Percentiles rank a stretch among this genome's conserved stretches.
These are phyloP conservation scores for Cetraspora pellucida DNA, from an alignment of 192 early-diverging fungal species.

Conservation along the genomic window DNA sequence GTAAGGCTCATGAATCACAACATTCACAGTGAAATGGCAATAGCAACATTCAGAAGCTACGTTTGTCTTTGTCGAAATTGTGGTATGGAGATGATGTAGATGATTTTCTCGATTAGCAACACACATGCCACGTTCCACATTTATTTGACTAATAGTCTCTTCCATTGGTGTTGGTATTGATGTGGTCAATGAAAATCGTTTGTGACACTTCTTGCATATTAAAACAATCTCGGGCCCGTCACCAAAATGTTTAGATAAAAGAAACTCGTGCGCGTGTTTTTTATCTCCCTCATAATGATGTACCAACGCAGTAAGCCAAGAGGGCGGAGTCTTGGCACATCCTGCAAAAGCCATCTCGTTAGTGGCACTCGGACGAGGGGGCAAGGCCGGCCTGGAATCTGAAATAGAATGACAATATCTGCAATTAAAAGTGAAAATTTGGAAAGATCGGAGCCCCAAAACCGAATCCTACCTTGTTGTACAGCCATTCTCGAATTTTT, in stretches of 20 bases:
- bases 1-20: slow-evolving; percentile 15
- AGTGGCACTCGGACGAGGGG: background rate
- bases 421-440: no score
- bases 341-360: background rate
- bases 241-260: background rate
- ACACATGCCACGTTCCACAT: background rate
- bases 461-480: background rate
- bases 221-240: background rate
- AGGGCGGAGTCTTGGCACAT: slow-evolving; percentile 4
- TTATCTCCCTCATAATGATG: slow-evolving; percentile 16
- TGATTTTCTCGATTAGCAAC: background rate
- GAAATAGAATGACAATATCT: background rate
- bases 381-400: background rate
- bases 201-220: slow-evolving; percentile 25
- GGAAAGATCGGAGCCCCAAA: no score
- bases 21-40: background rate
- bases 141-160: background rate
- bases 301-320: slow-evolving; percentile 10
- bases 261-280: slow-evolving; percentile 3
- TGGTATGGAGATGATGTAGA: slow-evolving; percentile 28
- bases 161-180: background rate
- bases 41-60: slow-evolving; percentile 12
- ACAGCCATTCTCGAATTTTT: background rate
- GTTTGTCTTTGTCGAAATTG: background rate
- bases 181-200: slow-evolving; percentile 4